phyloP scores from a whole-genome alignment of 1,284 basidiomycete genomes.

The Heterobasidion parviporum region DNA sequence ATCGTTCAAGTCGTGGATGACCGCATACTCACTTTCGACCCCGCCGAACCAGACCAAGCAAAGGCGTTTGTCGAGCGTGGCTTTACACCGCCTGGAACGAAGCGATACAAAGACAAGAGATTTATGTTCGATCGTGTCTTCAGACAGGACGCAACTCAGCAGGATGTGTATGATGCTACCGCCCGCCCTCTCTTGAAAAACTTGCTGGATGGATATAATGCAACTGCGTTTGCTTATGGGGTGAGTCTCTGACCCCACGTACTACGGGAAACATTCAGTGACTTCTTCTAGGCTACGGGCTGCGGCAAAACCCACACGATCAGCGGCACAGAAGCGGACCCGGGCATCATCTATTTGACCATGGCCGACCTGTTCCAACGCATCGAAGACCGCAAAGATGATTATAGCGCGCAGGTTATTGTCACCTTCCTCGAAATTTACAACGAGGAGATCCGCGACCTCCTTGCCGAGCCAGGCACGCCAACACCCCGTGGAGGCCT shows the following conservation, averaged over 20 bases:
- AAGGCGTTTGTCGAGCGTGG: constrained; percentile 72
- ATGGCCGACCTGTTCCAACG: constrained; percentile 93
- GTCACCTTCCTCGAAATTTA: constrained; percentile 97
- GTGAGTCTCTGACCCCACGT: constrained; percentile 39
- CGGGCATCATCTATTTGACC: constrained; percentile 92
- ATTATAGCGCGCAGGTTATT: constrained; percentile 77
- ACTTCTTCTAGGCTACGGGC: constrained; percentile 73
- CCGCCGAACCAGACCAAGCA: constrained; percentile 76
- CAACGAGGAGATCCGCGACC: constrained; percentile 96
- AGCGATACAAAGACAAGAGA: constrained; percentile 86
- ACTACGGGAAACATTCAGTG: not conserved
- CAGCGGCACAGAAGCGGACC: constrained; percentile 79
- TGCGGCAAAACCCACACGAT: constrained; percentile 99
- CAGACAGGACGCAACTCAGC: constrained; percentile 69
- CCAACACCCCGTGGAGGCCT: constrained; percentile 73
- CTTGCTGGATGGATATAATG: constrained; percentile 90
- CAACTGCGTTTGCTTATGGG: constrained; percentile 95
- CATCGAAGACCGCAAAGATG: constrained; percentile 77
- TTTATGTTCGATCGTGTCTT: constrained; percentile 96
- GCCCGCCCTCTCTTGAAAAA: constrained; percentile 77
- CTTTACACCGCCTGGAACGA: constrained; percentile 76
- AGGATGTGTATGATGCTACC: constrained; percentile 81
- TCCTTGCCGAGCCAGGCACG: constrained; percentile 70
- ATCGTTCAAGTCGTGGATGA: constrained; percentile 78
- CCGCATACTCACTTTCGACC: constrained; percentile 91